A percentile compares a stretch with the other conserved stretches of the same genome.
phyloP scores from a whole-genome alignment of 2,329 filamentous ascomycete species.

The Stemphylium vesicarium region DNA sequence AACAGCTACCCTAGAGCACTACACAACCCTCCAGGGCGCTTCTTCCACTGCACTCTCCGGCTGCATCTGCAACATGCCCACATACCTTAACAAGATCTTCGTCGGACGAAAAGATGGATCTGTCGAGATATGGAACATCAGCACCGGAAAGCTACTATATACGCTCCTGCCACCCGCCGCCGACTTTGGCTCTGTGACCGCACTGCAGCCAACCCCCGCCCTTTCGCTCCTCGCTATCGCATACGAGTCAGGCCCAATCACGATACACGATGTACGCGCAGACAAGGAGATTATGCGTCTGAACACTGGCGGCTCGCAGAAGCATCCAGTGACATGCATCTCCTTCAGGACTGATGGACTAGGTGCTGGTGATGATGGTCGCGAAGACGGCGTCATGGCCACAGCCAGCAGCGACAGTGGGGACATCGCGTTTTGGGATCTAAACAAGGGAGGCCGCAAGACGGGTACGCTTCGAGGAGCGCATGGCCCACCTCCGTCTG shows the following conservation, averaged over 20 bases:
- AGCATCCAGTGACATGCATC: constrained; percentile 76
- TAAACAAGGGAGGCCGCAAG: constrained; percentile 86
- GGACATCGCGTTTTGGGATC: constrained; percentile 94
- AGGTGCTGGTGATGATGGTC: constrained; percentile 86
- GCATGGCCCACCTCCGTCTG: constrained; percentile 75
- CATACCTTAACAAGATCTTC: constrained; percentile 94
- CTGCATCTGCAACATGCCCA: constrained; percentile 85
- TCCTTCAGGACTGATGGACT: constrained; percentile 88
- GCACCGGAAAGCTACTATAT: constrained; percentile 87
- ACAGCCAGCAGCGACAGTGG: constrained; percentile 80
- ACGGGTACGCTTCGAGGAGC: constrained; percentile 87
- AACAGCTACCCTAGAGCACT: constrained; percentile 80
- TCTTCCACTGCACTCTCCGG: constrained; percentile 75
- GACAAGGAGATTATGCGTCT: constrained; percentile 76
- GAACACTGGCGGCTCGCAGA: constrained; percentile 66
- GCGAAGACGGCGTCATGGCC: constrained; percentile 87
- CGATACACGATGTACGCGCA: constrained; percentile 80
- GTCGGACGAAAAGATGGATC: constrained; percentile 85
- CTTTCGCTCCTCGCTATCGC: constrained; percentile 87
- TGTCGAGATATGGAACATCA: constrained; percentile 97
- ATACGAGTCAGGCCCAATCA: constrained; percentile 78
- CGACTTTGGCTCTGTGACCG: constrained; percentile 81
- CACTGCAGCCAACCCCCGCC: constrained; percentile 81
- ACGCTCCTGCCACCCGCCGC: constrained; percentile 79
- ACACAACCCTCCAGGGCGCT: constrained; percentile 75